Percentiles rank a stretch among this genome's conserved stretches.
Conservation (phyloP, 2,329 filamentous ascomycete species). For the Diaporthe batatas region DNA sequence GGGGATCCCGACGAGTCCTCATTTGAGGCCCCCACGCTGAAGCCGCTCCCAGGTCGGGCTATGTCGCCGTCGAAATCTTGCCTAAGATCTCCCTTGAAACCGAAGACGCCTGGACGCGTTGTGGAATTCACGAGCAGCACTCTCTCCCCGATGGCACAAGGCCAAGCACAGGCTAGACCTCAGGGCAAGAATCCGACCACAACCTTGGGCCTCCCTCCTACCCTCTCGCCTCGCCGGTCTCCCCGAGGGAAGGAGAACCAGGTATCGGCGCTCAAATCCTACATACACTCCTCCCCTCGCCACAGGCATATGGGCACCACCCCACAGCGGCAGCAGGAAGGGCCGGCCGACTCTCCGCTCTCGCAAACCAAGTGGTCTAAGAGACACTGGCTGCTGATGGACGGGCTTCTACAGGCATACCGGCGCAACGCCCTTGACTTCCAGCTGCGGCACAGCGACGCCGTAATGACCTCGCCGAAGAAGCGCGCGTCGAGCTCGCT, state of each 20-base stretch:
- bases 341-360: constrained; percentile 44
- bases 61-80: constrained; percentile 70
- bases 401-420: constrained; percentile 65
- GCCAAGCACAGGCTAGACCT: constrained; percentile 47
- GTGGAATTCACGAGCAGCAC: constrained; percentile 70
- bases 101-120: constrained; percentile 69
- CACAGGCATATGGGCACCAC: background rate
- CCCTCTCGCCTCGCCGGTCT: background rate
- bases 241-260: constrained; percentile 29
- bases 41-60: constrained; percentile 63
- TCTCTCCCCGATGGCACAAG: constrained; percentile 60
- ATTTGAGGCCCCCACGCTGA: constrained; percentile 57
- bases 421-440: constrained; percentile 57
- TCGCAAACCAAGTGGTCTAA: constrained; percentile 63
- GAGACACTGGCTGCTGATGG: constrained; percentile 67
- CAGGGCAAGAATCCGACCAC: background rate
- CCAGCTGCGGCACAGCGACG: constrained; percentile 46
- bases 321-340: constrained; percentile 27
- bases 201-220: background rate
- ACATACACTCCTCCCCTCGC: constrained; percentile 12
- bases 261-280: background rate
- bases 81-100: constrained; percentile 69
- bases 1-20: constrained; percentile 51
- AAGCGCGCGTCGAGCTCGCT: constrained; percentile 50
- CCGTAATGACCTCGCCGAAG: constrained; percentile 46